Evolutionary conservation across 495 filamentous ascomycete species (phyloP).

Genomic region (Hapsidospora chrysogenum): DNA sequence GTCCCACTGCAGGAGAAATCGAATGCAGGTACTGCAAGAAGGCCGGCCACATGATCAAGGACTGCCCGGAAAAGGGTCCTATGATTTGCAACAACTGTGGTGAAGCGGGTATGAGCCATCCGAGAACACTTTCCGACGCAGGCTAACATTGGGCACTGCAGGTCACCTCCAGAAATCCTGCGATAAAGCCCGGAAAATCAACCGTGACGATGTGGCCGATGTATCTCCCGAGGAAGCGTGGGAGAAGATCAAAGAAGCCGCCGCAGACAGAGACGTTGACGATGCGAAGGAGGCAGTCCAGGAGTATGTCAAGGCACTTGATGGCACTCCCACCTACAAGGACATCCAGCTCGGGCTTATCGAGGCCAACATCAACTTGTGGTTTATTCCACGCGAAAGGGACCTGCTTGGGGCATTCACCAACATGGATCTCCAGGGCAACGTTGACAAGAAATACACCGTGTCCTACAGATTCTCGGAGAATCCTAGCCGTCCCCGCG

Average conservation of each 20-base stretch:
- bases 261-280: constrained; percentile 47
- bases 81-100: constrained; percentile 61
- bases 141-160: too few species aligned
- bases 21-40: constrained; percentile 23
- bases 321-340: constrained; percentile 38
- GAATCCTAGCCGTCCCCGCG: constrained; percentile 47
- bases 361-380: constrained; percentile 38
- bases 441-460: constrained; percentile 55
- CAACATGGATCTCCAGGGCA: constrained; percentile 72
- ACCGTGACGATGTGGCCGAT: constrained; percentile 41
- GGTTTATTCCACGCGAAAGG: constrained; percentile 64
- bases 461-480: constrained; percentile 49
- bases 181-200: constrained; percentile 49
- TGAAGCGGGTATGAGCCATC: too few species aligned
- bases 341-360: constrained; percentile 67
- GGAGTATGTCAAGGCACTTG: constrained; percentile 51
- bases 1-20: constrained; percentile 20
- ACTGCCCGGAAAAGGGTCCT: constrained; percentile 53
- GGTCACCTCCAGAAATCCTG: constrained; percentile 54
- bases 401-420: constrained; percentile 43
- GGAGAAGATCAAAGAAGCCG: constrained; percentile 45
- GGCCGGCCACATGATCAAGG: constrained; percentile 40
- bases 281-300: constrained; percentile 57
- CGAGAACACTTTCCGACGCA: too few species aligned
- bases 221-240: constrained; percentile 51